Percentiles rank a stretch among this genome's conserved stretches.
These are phyloP conservation scores for Talaromyces trachyspermus DNA, from an alignment of 495 filamentous ascomycete genomes.

Conservation along the genomic window DNA sequence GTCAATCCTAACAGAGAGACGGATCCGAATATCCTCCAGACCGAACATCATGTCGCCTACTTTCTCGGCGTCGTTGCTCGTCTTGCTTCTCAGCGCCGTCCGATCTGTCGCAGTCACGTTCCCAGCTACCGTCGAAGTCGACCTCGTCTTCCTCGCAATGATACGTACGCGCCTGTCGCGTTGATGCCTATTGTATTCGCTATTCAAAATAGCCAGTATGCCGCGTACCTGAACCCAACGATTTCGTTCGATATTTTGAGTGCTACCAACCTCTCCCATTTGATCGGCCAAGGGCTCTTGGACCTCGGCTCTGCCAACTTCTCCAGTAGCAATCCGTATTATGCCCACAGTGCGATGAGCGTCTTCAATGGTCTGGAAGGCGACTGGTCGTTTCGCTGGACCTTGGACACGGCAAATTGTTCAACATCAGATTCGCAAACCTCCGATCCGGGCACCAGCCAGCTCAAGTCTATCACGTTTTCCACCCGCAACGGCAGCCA, in stretches of 20 bases:
- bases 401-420: slow-evolving; percentile 11
- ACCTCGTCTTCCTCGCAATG: slow-evolving; percentile 34
- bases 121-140: slow-evolving; percentile 20
- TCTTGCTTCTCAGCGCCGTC: neutral
- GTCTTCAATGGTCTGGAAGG: slow-evolving; percentile 9
- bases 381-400: slow-evolving; percentile 15
- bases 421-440: neutral
- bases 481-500: slow-evolving; percentile 16
- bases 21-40: neutral
- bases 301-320: slow-evolving; percentile 9
- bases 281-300: neutral
- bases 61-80: neutral
- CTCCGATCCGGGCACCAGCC: neutral
- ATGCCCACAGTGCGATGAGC: slow-evolving; percentile 6
- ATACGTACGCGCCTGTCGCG: slow-evolving; percentile 27
- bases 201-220: slow-evolving; percentile 23
- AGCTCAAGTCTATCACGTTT: slow-evolving; percentile 7
- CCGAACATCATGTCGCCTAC: neutral
- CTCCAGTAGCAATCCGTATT: slow-evolving; percentile 18
- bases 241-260: slow-evolving; percentile 9
- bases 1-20: too few relatives aligned
- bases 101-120: neutral
- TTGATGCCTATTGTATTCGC: slow-evolving; percentile 32
- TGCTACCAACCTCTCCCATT: neutral
- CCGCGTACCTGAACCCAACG: slow-evolving; percentile 11